These are phyloP conservation scores for Hamigera avellanea DNA, from an alignment of 495 filamentous ascomycete species.

Conservation along the genomic window DNA sequence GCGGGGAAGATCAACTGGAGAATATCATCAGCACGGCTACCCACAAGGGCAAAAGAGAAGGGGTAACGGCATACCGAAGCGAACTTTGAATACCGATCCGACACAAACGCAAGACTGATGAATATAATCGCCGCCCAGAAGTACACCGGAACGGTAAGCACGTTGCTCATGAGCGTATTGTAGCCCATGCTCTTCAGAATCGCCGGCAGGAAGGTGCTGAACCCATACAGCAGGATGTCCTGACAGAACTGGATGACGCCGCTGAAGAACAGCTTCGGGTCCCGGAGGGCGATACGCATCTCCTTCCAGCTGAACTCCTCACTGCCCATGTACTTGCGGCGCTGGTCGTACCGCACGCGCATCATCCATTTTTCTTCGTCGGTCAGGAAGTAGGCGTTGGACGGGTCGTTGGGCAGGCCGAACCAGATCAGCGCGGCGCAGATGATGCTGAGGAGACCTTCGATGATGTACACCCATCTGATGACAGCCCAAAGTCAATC, in stretches of 20 bases:
- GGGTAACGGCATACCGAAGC: slow-evolving; percentile 16
- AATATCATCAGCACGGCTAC: slow-evolving; percentile 3
- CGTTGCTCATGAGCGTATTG: slow-evolving; percentile 32
- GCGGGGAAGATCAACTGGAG: slow-evolving; percentile 25
- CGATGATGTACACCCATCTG: slow-evolving; percentile 42
- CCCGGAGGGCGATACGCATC: slow-evolving; percentile 29
- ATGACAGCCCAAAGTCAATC: not conserved
- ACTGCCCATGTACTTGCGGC: slow-evolving; percentile 31
- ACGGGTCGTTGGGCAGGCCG: slow-evolving; percentile 45
- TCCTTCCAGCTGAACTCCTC: slow-evolving; percentile 42
- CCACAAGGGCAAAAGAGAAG: not conserved
- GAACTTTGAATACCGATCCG: slow-evolving; percentile 28
- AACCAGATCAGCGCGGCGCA: slow-evolving; percentile 41
- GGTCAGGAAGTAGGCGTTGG: slow-evolving; percentile 39
- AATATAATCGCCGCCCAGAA: slow-evolving; percentile 30
- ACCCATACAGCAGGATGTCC: slow-evolving; percentile 47
- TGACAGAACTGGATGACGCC: slow-evolving; percentile 39
- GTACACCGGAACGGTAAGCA: slow-evolving; percentile 35
- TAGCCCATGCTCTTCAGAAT: slow-evolving; percentile 44
- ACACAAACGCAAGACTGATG: slow-evolving; percentile 27
- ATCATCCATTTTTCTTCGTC: slow-evolving; percentile 40
- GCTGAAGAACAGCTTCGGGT: slow-evolving; percentile 30
- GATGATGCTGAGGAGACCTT: slow-evolving; percentile 39
- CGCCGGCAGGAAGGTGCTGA: slow-evolving; percentile 47
- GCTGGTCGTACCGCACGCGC: slow-evolving; percentile 31